A percentile compares a stretch with the other conserved stretches of the same genome.
Conservation (phyloP, 116 monocot genomes). For the Iris pallida region DNA sequence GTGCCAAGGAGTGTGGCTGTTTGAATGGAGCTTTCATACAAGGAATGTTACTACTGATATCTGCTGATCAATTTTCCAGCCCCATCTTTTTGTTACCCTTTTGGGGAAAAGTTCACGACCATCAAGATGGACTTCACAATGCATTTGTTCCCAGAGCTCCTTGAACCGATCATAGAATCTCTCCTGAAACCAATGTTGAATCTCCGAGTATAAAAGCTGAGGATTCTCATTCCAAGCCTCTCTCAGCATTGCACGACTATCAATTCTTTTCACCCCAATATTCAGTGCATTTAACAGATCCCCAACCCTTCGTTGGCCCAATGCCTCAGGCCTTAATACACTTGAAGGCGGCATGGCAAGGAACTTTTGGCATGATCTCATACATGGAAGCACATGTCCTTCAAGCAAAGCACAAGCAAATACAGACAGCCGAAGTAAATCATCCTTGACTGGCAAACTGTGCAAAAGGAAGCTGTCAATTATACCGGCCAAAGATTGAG, state of each 20-base stretch:
- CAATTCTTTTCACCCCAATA: constrained; percentile 40
- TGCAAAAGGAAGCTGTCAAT: constrained; percentile 89
- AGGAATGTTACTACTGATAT: too few species aligned
- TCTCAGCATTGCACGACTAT: constrained; percentile 54
- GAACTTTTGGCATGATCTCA: constrained; percentile 42
- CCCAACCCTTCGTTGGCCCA: constrained; percentile 68
- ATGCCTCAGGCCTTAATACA: constrained; percentile 59
- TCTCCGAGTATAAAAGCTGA: constrained; percentile 39
- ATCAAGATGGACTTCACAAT: constrained; percentile 42
- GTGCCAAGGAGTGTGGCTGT: too few species aligned
- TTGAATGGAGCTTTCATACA: too few species aligned
- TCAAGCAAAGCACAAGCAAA: constrained; percentile 85
- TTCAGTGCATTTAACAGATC: constrained; percentile 61
- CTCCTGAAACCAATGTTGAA: constrained; percentile 71
- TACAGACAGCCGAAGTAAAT: constrained; percentile 33
- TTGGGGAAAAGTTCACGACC: constrained; percentile 50
- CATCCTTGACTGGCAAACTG: constrained; percentile 51
- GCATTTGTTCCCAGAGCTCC: constrained; percentile 67
- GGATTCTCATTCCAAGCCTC: constrained; percentile 66
- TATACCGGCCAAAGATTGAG: constrained; percentile 74
- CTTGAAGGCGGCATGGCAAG: constrained; percentile 52
- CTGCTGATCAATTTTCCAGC: constrained; percentile 12
- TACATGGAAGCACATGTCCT: constrained; percentile 80
- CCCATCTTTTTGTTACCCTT: too few species aligned
- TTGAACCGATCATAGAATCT: constrained; percentile 45